These are phyloP conservation scores for Balansia obtecta DNA, from an alignment of 2,329 filamentous ascomycete genomes.

Conservation along the genomic window DNA sequence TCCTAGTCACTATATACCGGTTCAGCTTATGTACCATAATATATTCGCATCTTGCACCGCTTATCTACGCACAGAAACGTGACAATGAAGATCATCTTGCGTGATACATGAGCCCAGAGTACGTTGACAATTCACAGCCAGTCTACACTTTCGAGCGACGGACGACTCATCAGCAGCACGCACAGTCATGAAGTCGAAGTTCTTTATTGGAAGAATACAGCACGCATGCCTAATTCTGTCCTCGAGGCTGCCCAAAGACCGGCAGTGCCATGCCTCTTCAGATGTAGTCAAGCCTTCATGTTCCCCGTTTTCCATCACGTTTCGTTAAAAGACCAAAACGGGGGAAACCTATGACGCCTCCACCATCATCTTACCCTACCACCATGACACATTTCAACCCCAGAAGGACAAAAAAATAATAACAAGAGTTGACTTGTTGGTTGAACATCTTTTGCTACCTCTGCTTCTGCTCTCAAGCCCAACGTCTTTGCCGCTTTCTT, in stretches of 20 bases:
- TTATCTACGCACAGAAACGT: too few species aligned
- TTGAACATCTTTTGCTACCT: background rate
- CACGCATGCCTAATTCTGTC: slow-evolving; percentile 24
- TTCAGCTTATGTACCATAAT: too few species aligned
- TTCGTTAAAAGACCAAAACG: slow-evolving; percentile 30
- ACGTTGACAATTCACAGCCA: background rate
- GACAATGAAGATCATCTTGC: too few species aligned
- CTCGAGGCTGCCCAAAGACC: slow-evolving; percentile 23
- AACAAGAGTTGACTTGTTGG: slow-evolving; percentile 1
- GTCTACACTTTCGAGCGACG: too few species aligned
- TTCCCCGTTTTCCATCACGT: slow-evolving; percentile 23
- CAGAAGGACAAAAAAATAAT: slow-evolving; percentile 1
- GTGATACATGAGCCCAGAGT: too few species aligned
- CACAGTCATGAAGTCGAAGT: slow-evolving; percentile 15
- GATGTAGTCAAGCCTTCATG: slow-evolving; percentile 13
- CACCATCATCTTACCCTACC: slow-evolving; percentile 31
- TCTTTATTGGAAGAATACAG: slow-evolving; percentile 28
- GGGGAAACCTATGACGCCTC: slow-evolving; percentile 33
- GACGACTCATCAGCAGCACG: background rate
- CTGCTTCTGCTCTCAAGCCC: background rate
- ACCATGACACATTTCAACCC: slow-evolving; percentile 12
- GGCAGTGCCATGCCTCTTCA: slow-evolving; percentile 26
- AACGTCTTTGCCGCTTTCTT: background rate
- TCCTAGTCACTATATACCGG: too few species aligned
- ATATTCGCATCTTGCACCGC: too few species aligned